Conservation (phyloP, 2,329 filamentous ascomycete genomes). For the Ceratocystis huliohia region DNA sequence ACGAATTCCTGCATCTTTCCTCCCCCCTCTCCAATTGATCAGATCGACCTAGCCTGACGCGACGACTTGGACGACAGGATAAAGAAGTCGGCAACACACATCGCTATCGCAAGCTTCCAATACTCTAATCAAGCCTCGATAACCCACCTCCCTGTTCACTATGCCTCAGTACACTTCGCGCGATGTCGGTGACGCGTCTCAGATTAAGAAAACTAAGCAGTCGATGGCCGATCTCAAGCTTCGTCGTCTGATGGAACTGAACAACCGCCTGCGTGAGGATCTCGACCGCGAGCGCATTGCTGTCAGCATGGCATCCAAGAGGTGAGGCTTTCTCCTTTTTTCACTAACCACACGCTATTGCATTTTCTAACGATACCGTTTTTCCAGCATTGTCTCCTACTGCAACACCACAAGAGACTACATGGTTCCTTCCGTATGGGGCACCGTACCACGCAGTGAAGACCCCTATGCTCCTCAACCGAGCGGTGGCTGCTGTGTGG, state of each 20-base stretch:
- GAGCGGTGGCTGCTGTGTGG: conserved; percentile 79
- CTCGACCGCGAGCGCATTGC: conserved; percentile 90
- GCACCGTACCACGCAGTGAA: conserved; percentile 82
- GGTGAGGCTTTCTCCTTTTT: conserved; percentile 42
- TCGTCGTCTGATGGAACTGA: conserved; percentile 88
- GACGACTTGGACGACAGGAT: conserved; percentile 6
- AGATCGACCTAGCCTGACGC: background rate
- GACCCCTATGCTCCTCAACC: conserved; percentile 98
- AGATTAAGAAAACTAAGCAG: conserved; percentile 88
- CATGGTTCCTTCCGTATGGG: conserved; percentile 98
- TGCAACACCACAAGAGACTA: conserved; percentile 97
- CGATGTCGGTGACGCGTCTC: conserved; percentile 53
- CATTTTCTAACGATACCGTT: conserved; percentile 5
- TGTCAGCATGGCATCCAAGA: conserved; percentile 83
- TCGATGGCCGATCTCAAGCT: conserved; percentile 98
- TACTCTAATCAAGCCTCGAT: background rate
- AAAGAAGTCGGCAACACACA: background rate
- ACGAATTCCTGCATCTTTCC: background rate
- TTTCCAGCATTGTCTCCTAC: conserved; percentile 79
- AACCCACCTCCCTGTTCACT: conserved; percentile 26
- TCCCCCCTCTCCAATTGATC: background rate
- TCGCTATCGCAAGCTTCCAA: background rate
- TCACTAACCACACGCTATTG: conserved; percentile 10
- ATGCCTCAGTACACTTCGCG: conserved; percentile 57
- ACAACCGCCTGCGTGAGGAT: conserved; percentile 90